These are phyloP conservation scores for Malus sieversii DNA, from an alignment of 306 rosid genomes.

Conservation along the genomic window DNA sequence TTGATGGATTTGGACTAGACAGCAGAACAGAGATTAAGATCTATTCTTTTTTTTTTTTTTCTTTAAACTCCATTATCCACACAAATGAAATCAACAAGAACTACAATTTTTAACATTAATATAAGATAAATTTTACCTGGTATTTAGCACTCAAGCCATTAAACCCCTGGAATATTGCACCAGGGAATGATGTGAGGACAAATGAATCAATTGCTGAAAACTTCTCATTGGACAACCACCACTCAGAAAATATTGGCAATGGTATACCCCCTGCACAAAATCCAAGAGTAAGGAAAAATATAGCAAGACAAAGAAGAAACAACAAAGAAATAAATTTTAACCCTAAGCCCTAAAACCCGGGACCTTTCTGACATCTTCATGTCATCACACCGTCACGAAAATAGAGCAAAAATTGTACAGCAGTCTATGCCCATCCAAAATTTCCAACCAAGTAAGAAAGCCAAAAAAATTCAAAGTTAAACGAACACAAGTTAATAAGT, in stretches of 20 bases:
- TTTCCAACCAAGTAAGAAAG: neutral
- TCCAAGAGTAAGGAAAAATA: conserved; percentile 5
- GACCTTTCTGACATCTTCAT: neutral
- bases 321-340: neutral
- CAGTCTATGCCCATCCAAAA: neutral
- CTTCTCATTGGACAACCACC: conserved; percentile 88
- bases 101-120: neutral
- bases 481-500: neutral
- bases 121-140: conserved; percentile 47
- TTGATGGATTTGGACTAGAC: neutral
- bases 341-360: neutral
- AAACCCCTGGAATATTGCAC: conserved; percentile 57
- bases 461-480: neutral
- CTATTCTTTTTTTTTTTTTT: neutral
- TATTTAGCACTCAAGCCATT: conserved; percentile 87
- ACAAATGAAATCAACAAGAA: neutral
- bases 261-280: conserved; percentile 71
- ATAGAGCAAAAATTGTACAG: neutral
- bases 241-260: conserved; percentile 82
- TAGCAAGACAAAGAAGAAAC: conserved; percentile 3
- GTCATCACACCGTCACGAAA: neutral
- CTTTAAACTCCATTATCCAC: neutral
- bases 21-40: neutral
- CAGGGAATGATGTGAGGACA: conserved; percentile 64
- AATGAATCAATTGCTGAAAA: conserved; percentile 76